These are phyloP conservation scores for Ganoderma sinense DNA, from an alignment of 1,284 basidiomycete species.

Conservation along the genomic window DNA sequence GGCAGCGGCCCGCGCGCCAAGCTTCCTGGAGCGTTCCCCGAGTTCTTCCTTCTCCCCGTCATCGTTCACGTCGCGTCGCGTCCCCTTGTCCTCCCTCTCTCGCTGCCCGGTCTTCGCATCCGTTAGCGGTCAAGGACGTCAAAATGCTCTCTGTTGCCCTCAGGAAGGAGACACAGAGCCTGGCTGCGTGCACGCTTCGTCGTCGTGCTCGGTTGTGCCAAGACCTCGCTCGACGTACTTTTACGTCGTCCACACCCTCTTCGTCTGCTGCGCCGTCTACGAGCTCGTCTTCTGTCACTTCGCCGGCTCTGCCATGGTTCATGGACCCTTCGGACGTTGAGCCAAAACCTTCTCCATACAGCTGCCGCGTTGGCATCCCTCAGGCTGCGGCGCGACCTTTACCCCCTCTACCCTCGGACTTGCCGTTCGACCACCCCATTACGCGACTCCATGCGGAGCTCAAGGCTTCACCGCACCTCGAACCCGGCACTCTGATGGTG, in stretches of 20 bases:
- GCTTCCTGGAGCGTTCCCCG: neutral
- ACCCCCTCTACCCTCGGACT: slow-evolving; percentile 53
- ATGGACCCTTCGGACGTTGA: slow-evolving; percentile 50
- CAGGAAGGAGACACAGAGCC: slow-evolving; percentile 10
- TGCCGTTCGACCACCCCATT: slow-evolving; percentile 47
- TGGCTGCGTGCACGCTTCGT: slow-evolving; percentile 11
- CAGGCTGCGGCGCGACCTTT: slow-evolving; percentile 35
- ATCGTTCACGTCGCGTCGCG: neutral
- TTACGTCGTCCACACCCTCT: slow-evolving; percentile 24
- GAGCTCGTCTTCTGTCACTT: slow-evolving; percentile 9
- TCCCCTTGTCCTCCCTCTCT: neutral
- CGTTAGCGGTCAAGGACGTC: neutral
- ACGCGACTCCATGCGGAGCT: slow-evolving; percentile 59
- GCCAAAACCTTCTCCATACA: slow-evolving; percentile 11
- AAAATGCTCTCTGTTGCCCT: slow-evolving; percentile 20
- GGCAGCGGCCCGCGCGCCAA: slow-evolving; percentile 11
- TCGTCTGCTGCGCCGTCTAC: slow-evolving; percentile 10
- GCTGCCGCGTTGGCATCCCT: slow-evolving; percentile 34
- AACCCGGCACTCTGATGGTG: slow-evolving; percentile 61
- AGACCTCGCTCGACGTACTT: slow-evolving; percentile 21
- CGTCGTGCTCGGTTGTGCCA: slow-evolving; percentile 10
- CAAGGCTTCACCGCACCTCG: slow-evolving; percentile 66
- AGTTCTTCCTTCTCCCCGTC: neutral
- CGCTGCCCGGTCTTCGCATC: neutral
- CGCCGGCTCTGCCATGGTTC: slow-evolving; percentile 54